Conservation (phyloP, 805 yeast species). For the Saccharomycopsis malanga region DNA sequence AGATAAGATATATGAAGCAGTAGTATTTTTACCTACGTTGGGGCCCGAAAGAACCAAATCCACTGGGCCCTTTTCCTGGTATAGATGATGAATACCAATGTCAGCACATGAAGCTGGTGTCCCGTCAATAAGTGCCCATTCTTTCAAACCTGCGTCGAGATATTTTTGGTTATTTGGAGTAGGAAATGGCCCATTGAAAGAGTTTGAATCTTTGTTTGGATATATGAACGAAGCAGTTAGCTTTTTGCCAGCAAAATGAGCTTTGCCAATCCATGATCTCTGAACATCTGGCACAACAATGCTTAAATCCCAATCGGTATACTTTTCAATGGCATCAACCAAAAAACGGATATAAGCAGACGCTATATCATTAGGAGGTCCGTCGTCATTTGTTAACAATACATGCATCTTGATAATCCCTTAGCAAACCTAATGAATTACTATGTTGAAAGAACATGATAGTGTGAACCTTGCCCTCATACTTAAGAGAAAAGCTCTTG, state of each 20-base stretch:
- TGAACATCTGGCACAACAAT: conserved; percentile 78
- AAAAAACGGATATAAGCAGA: conserved; percentile 84
- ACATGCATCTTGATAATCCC: conserved; percentile 46
- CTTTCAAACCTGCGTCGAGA: conserved; percentile 37
- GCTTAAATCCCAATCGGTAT: conserved; percentile 79
- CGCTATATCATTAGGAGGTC: conserved; percentile 72
- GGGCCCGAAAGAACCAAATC: conserved; percentile 94
- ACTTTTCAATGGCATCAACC: conserved; percentile 54
- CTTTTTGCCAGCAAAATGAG: conserved; percentile 79
- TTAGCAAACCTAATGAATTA: no score
- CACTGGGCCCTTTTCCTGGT: conserved; percentile 47
- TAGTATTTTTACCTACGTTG: conserved; percentile 88
- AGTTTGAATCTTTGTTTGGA: conserved; percentile 44
- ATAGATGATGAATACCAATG: conserved; percentile 73
- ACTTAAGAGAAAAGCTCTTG: no score
- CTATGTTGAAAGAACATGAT: no score
- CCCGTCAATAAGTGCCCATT: conserved; percentile 84
- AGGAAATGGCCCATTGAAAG: conserved; percentile 62
- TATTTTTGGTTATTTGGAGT: conserved; percentile 37
- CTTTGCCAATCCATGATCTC: conserved; percentile 96
- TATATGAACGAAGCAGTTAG: conserved; percentile 59
- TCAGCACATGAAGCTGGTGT: conserved; percentile 97
- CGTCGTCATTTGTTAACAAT: conserved; percentile 86
- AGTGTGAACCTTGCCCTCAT: no score
- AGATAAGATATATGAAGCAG: conserved; percentile 80